phyloP scores from a whole-genome alignment of 805 yeast genomes.

The Candida dendrica region DNA sequence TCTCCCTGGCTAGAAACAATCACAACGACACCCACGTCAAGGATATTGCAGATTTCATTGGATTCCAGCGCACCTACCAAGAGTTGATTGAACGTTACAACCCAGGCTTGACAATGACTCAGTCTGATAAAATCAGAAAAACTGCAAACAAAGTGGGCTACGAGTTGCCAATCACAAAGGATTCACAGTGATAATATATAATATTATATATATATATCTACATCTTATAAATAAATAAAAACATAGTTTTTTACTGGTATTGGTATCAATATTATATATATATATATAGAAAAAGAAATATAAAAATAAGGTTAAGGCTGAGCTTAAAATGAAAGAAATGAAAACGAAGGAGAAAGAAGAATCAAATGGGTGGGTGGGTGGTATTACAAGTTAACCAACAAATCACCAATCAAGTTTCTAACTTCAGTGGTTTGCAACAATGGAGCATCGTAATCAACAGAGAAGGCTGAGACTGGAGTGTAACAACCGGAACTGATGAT shows the following conservation, averaged over 20 bases:
- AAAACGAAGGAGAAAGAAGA: neutral
- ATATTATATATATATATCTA: no score
- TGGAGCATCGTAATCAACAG: constrained; percentile 32
- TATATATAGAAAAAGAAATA: no score
- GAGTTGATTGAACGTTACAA: constrained; percentile 80
- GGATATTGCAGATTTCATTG: constrained; percentile 58
- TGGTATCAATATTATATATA: no score
- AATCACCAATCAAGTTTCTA: constrained; percentile 7
- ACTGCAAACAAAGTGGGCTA: constrained; percentile 91
- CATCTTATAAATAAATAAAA: no score
- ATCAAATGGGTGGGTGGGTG: neutral
- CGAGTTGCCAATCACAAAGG: constrained; percentile 39
- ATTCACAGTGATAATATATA: no score
- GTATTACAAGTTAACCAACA: constrained; percentile 6
- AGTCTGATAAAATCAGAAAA: constrained; percentile 66
- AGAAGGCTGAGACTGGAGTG: constrained; percentile 38
- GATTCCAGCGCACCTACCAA: constrained; percentile 69
- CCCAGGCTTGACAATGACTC: constrained; percentile 73
- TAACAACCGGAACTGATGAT: constrained; percentile 29
- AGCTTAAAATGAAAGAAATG: neutral
- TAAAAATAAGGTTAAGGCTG: no score
- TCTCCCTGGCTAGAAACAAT: constrained; percentile 9
- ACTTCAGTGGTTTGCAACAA: constrained; percentile 8
- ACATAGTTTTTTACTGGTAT: no score
- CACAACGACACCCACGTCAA: constrained; percentile 33